Base-by-base conservation (phyloP, 225 moss, liverwort and hornwort species). In the Physcomitrium patens region DNA sequence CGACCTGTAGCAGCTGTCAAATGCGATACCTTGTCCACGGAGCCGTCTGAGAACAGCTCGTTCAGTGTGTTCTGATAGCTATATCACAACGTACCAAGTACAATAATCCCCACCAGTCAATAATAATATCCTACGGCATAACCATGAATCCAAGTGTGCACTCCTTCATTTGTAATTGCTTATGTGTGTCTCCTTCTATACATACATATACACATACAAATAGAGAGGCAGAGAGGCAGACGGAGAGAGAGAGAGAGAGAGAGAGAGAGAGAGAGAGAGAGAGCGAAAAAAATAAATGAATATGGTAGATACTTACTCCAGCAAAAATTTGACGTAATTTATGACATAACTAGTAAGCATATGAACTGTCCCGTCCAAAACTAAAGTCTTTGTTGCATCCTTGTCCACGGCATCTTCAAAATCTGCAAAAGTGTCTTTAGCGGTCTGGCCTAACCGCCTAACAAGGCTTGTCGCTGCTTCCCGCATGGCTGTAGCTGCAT, bases 341-440 rank as follows among this genome's bases (percentile, higher is more conserved):
- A 94, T 90, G 61, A 94, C 92, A 74, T 94, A 92, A 78, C 94
- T 94, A 59, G 94, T 94, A 37, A 94, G 87, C 60, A 89, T 92
- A 57, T 94, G 94, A 59, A 94, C 94, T 16, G 91, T 94, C 68
- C 94, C 94, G 79, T 94, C 94, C 31, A 79, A 76, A 69, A 94
- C 89, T 23, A 86, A 81, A 10, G 89, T 82, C 81, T 92, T 94
- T 9, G 91, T 94, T 67, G 89, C 85, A 76, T 92, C 94, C 69
- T 92, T 94, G 73, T 94, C 92, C n/a, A 94, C 94, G 16, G 94
- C 94, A 20, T 94, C 94, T 69, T 94, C 91, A 75, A 94, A 94
- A 69, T 94, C 94, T 22, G 90, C 92, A 65, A 94, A 89, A 7
- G 94, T 94, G 26, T 90, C 94, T 72, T 79, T 87, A 0, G 94